A percentile compares a stretch with the other conserved stretches of the same genome.
These are phyloP conservation scores for Leptodontidium sp. DNA, from an alignment of 2,329 filamentous ascomycete species.

Conservation along the genomic window DNA sequence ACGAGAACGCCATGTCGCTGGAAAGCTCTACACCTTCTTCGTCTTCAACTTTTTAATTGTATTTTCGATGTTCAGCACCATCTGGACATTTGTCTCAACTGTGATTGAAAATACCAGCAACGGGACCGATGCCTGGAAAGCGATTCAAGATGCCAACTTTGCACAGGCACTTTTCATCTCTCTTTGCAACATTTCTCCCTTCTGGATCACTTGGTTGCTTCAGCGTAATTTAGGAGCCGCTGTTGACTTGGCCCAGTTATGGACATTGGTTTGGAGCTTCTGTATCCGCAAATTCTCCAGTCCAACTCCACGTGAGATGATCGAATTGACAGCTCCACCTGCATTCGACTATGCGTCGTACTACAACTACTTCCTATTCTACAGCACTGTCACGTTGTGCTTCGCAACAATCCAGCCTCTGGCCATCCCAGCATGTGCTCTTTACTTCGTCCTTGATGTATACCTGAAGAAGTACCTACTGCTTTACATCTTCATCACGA, in stretches of 20 bases:
- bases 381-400: slow-evolving; percentile 86
- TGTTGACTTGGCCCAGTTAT: slow-evolving; percentile 90
- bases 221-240: slow-evolving; percentile 93
- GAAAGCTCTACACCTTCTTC: slow-evolving; percentile 94
- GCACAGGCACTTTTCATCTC: slow-evolving; percentile 72
- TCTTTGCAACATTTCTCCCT: slow-evolving; percentile 83
- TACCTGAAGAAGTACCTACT: slow-evolving; percentile 95
- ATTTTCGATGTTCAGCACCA: slow-evolving; percentile 88
- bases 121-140: slow-evolving; percentile 70
- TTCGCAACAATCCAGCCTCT: slow-evolving; percentile 88
- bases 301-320: slow-evolving; percentile 89
- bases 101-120: slow-evolving; percentile 67
- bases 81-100: slow-evolving; percentile 76
- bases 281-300: slow-evolving; percentile 84
- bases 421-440: slow-evolving; percentile 82
- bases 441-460: slow-evolving; percentile 89
- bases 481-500: slow-evolving; percentile 94
- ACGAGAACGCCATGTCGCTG: slow-evolving; percentile 88
- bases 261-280: slow-evolving; percentile 84
- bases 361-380: slow-evolving; percentile 98
- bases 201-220: slow-evolving; percentile 93
- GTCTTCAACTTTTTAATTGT: slow-evolving; percentile 96
- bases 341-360: slow-evolving; percentile 95
- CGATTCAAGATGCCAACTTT: slow-evolving; percentile 70
- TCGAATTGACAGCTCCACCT: slow-evolving; percentile 91